Conservation (phyloP, 2,329 filamentous ascomycete species). For the Plectosphaerella sp. region DNA sequence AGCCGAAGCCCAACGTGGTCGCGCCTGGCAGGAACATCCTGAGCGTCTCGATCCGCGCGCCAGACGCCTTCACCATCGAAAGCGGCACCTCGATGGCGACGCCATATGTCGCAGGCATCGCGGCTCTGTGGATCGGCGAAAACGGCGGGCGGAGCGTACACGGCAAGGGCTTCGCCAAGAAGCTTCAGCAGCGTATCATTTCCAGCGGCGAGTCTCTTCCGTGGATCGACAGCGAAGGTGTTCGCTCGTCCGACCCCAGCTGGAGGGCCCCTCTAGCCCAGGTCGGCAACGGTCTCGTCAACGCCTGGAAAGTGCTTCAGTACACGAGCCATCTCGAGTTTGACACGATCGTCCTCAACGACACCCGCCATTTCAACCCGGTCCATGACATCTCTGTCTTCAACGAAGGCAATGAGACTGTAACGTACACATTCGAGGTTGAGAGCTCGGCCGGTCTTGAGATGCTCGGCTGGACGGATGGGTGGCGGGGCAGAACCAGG, state of each 20-base stretch:
- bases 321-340: conserved; percentile 31
- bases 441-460: conserved; percentile 30
- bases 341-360: conserved; percentile 39
- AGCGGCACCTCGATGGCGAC: conserved; percentile 2
- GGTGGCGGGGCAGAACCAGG: not conserved
- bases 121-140: not conserved
- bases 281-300: conserved; percentile 40
- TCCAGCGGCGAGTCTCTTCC: conserved; percentile 19
- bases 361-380: conserved; percentile 33
- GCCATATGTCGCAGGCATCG: not conserved
- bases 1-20: conserved; percentile 7
- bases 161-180: not conserved
- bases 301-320: conserved; percentile 38
- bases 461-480: conserved; percentile 15
- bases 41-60: conserved; percentile 3
- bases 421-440: conserved; percentile 23
- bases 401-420: conserved; percentile 26
- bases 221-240: conserved; percentile 14
- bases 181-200: not conserved
- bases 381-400: conserved; percentile 21
- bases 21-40: conserved; percentile 7
- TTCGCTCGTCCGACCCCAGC: conserved; percentile 12
- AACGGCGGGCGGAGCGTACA: not conserved
- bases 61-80: conserved; percentile 10
- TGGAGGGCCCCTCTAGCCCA: conserved; percentile 27